These are phyloP conservation scores for Eruca vesicaria DNA, from an alignment of 441 rosid genomes.

Conservation along the genomic window DNA sequence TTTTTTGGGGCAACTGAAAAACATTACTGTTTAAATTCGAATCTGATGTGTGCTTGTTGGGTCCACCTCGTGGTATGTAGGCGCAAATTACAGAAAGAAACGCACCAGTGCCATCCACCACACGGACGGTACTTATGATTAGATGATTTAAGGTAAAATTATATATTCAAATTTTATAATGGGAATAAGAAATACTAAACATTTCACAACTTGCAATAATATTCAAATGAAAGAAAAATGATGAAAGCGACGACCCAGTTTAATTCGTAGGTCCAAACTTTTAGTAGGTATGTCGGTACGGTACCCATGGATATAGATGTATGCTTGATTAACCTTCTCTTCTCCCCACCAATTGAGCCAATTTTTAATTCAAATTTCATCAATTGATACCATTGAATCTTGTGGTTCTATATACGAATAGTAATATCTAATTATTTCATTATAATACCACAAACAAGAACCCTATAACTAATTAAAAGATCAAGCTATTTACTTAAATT, in stretches of 20 bases:
- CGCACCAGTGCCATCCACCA: slow-evolving; percentile 30
- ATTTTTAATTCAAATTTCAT: no score
- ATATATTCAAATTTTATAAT: not conserved
- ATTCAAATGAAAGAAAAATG: slow-evolving; percentile 9
- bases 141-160: slow-evolving; percentile 18
- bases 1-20: no score
- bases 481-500: not conserved
- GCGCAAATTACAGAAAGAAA: slow-evolving; percentile 33
- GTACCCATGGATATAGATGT: slow-evolving; percentile 29
- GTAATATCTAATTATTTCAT: not conserved
- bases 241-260: slow-evolving; percentile 35
- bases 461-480: slow-evolving; percentile 12
- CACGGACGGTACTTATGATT: slow-evolving; percentile 19
- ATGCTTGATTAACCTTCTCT: slow-evolving; percentile 25
- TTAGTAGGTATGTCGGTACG: slow-evolving; percentile 32
- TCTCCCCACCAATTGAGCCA: slow-evolving; percentile 33
- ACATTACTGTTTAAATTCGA: slow-evolving; percentile 2
- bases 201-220: not conserved
- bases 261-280: slow-evolving; percentile 36
- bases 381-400: not conserved
- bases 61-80: slow-evolving; percentile 33
- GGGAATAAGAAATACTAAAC: not conserved
- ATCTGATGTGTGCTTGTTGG: slow-evolving; percentile 17
- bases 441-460: slow-evolving; percentile 4
- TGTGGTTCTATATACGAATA: not conserved